These are phyloP conservation scores for Phylloporus arenicola DNA, from an alignment of 768 basidiomycete species.

Conservation along the genomic window DNA sequence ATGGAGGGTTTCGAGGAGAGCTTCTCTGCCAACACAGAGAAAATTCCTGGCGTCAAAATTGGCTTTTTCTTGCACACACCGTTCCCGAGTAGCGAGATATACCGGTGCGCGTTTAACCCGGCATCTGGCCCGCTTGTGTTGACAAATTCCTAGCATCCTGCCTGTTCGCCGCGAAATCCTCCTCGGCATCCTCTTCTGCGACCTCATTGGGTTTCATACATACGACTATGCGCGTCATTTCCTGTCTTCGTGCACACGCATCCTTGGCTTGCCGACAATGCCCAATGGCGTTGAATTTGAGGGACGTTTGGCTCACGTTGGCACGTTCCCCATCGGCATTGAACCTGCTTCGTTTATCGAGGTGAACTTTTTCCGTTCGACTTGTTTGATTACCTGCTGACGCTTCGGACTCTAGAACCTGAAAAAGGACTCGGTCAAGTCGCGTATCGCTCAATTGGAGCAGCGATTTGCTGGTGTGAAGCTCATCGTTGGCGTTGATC, in stretches of 20 bases:
- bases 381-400: constrained; percentile 1
- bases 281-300: constrained; percentile 97
- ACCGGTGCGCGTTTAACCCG: constrained; percentile 56
- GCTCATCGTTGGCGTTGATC: constrained; percentile 97
- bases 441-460: constrained; percentile 76
- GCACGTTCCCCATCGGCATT: constrained; percentile 98
- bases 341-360: constrained; percentile 90
- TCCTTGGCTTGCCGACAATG: constrained; percentile 92
- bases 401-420: constrained; percentile 55
- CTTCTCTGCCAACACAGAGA: constrained; percentile 31
- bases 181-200: constrained; percentile 92
- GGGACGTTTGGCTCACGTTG: constrained; percentile 92
- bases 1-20: constrained; percentile 63
- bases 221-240: constrained; percentile 99
- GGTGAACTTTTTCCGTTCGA: constrained; percentile 34
- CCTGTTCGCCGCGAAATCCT: constrained; percentile 97
- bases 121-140: constrained; percentile 7
- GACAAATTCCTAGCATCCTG: constrained; percentile 59
- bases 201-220: constrained; percentile 98
- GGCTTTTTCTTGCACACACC: constrained; percentile 99
- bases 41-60: constrained; percentile 76
- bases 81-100: constrained; percentile 97
- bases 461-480: constrained; percentile 91
- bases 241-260: constrained; percentile 95
- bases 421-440: constrained; percentile 70